Conservation (phyloP, 1,284 basidiomycete species). For the Anthracocystis setariae region DNA sequence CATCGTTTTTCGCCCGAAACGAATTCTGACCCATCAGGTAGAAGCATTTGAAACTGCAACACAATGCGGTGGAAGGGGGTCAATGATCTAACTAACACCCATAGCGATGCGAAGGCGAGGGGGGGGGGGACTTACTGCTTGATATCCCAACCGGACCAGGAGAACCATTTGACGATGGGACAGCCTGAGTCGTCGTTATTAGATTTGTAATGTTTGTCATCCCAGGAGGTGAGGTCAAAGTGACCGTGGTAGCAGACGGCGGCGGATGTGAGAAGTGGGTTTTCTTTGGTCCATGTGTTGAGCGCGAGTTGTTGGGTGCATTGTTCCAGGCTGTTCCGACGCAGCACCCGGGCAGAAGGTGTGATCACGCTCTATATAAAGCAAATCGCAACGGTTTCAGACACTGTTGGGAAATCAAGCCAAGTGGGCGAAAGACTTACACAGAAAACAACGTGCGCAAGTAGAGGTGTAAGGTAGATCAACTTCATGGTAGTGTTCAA, state of each 20-base stretch:
- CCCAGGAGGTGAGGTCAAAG: constrained; percentile 2
- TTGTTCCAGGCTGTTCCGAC: not conserved
- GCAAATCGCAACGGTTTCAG: too few species aligned
- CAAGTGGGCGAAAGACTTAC: too few species aligned
- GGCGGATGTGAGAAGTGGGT: too few species aligned
- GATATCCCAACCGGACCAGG: too few species aligned
- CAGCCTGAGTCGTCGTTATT: not conserved
- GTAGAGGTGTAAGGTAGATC: too few species aligned
- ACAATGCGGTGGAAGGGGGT: too few species aligned
- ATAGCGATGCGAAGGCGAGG: too few species aligned
- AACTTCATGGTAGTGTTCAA: too few species aligned
- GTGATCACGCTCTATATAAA: not conserved
- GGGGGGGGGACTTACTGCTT: too few species aligned
- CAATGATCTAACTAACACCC: too few species aligned
- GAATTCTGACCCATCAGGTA: constrained; percentile 6
- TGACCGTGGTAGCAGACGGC: constrained; percentile 1
- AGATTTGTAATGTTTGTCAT: not conserved
- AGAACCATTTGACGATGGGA: not conserved
- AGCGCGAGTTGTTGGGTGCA: not conserved
- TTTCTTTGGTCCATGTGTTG: not conserved
- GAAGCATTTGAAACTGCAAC: constrained; percentile 11
- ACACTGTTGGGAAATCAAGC: too few species aligned
- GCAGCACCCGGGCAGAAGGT: not conserved
- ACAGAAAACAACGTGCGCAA: too few species aligned
- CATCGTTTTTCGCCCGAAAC: constrained; percentile 1